These are phyloP conservation scores for Saccharomycopsis sp. DNA, from an alignment of 805 yeast species.

Conservation along the genomic window DNA sequence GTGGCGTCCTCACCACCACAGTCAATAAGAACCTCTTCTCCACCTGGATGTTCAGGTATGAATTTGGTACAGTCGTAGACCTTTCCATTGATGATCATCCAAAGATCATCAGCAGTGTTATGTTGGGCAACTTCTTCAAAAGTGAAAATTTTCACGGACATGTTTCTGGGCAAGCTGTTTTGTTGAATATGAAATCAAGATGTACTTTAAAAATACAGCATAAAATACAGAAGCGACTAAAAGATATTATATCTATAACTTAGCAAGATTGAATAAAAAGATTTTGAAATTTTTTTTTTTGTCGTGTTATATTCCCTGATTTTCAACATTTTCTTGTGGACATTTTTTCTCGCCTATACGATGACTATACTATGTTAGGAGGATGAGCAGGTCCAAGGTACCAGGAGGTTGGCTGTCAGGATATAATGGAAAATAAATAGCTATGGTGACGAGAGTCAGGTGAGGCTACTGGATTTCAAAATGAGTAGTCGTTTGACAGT, in stretches of 20 bases:
- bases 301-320: not conserved
- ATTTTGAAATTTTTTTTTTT: not conserved
- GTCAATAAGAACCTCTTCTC: constrained; percentile 73
- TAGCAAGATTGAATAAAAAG: not conserved
- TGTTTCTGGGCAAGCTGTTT: not conserved
- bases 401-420: too few species aligned
- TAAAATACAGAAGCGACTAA: not conserved
- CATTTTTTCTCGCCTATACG: not conserved
- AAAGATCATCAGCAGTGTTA: constrained; percentile 66
- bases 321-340: not conserved
- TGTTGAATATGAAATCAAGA: not conserved
- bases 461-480: too few species aligned
- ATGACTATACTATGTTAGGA: too few species aligned
- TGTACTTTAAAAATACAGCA: not conserved
- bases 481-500: too few species aligned
- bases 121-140: constrained; percentile 57
- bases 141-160: constrained; percentile 16
- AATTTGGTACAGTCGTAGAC: constrained; percentile 66
- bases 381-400: too few species aligned
- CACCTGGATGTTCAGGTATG: constrained; percentile 63
- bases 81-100: constrained; percentile 78
- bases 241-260: not conserved
- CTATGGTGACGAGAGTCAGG: too few species aligned
- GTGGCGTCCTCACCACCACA: constrained; percentile 80
- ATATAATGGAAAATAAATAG: too few species aligned